These are phyloP conservation scores for Eucalyptus curtisii DNA, from an alignment of 345 rosid genomes.

Conservation along the genomic window DNA sequence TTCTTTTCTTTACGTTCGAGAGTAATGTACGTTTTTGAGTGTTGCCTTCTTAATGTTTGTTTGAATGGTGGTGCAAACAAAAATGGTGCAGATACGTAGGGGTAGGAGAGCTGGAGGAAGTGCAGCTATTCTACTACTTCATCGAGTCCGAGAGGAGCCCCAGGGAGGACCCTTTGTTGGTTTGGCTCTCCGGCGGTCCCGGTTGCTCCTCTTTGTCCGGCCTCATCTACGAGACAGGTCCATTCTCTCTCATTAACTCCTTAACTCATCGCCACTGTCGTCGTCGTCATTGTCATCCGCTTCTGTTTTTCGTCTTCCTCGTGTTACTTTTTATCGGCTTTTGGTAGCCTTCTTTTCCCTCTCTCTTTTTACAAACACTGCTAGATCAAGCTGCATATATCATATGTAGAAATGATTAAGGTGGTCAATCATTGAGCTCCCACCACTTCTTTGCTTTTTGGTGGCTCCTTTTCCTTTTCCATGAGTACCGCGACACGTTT, in stretches of 20 bases:
- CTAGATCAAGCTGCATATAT: neutral
- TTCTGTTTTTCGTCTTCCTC: neutral
- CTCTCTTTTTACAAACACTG: neutral
- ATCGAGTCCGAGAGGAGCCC: slow-evolving; percentile 11
- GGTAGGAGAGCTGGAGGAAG: slow-evolving; percentile 5
- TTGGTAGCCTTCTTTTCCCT: too few species aligned
- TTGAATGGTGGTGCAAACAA: neutral
- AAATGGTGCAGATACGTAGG: slow-evolving; percentile 1
- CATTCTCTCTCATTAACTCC: neutral
- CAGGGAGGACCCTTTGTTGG: slow-evolving; percentile 2
- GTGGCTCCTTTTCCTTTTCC: neutral
- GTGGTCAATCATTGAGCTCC: neutral
- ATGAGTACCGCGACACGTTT: neutral
- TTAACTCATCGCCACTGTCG: too few species aligned
- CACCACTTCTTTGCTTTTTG: neutral
- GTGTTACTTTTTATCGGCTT: too few species aligned
- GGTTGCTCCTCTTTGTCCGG: slow-evolving; percentile 11
- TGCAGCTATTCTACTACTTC: slow-evolving; percentile 8
- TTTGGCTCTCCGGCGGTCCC: slow-evolving; percentile 20
- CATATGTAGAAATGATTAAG: neutral
- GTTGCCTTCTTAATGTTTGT: too few species aligned
- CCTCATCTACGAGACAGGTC: slow-evolving; percentile 5
- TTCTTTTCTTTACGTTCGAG: neutral
- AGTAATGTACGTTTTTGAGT: too few species aligned
- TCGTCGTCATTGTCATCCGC: neutral